Conservation (phyloP, 2,329 filamentous ascomycete genomes). For the Trichoderma arundinaceum region DNA sequence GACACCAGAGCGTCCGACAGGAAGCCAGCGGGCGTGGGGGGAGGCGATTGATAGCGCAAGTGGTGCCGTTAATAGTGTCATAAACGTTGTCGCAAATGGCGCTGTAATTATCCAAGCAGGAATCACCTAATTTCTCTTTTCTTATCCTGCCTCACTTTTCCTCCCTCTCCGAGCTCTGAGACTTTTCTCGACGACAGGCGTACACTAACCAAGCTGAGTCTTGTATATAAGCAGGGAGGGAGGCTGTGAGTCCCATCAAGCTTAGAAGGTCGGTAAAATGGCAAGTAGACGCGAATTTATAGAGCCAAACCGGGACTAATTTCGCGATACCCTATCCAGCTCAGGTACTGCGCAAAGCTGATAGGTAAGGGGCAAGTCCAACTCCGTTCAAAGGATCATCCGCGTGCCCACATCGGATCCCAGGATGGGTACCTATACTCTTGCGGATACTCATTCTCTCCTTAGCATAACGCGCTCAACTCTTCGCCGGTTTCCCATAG, state of each 20-base stretch:
- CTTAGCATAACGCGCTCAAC: neutral
- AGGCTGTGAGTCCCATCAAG: neutral
- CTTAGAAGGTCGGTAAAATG: neutral
- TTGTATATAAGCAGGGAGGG: neutral
- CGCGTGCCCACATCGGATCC: neutral
- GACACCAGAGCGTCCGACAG: neutral
- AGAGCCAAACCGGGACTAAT: neutral
- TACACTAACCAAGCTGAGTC: neutral
- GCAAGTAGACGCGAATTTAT: neutral
- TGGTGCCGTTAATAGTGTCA: no score
- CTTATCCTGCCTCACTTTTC: neutral
- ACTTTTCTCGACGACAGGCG: slow-evolving; percentile 19
- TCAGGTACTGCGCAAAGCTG: neutral
- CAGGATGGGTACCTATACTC: neutral
- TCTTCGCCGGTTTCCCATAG: neutral
- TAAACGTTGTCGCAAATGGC: neutral
- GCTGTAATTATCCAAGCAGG: neutral
- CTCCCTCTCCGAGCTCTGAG: neutral
- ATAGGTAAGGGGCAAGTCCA: neutral
- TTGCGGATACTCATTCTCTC: neutral
- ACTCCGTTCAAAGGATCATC: neutral
- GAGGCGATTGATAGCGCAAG: no score
- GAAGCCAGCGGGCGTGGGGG: neutral
- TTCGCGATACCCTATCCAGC: neutral
- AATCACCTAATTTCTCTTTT: neutral